A percentile compares a stretch with the other conserved stretches of the same genome.
Conservation (phyloP, 1,284 basidiomycete genomes). For the Testicularia cyperi region DNA sequence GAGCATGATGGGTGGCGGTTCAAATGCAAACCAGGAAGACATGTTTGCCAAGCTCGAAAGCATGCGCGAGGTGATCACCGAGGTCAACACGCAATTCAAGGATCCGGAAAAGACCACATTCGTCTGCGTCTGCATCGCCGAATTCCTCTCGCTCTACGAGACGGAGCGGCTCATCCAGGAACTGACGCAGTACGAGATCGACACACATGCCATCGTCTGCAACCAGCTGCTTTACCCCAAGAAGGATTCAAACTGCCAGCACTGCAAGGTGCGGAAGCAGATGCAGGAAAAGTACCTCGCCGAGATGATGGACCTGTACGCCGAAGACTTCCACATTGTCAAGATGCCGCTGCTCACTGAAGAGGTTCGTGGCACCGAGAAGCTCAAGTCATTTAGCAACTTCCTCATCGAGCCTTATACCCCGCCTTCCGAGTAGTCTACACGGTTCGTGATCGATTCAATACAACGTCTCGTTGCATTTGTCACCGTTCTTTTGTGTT, state of each 20-base stretch:
- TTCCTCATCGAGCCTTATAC: conserved; percentile 50
- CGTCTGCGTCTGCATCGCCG: conserved; percentile 96
- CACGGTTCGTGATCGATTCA: no score
- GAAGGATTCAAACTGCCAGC: conserved; percentile 86
- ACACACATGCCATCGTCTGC: conserved; percentile 97
- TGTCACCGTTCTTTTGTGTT: no score
- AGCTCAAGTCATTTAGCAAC: conserved; percentile 69
- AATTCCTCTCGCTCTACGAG: conserved; percentile 96
- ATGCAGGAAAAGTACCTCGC: conserved; percentile 76
- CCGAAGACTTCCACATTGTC: conserved; percentile 57
- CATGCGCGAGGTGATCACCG: conserved; percentile 95
- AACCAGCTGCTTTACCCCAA: conserved; percentile 96
- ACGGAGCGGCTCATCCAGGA: conserved; percentile 97
- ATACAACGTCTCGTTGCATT: no score
- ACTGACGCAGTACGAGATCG: conserved; percentile 91
- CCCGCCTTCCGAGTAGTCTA: conserved; percentile 30
- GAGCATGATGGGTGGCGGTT: conserved; percentile 82
- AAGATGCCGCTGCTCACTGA: conserved; percentile 90
- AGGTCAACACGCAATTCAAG: conserved; percentile 99
- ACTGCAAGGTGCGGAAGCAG: conserved; percentile 87
- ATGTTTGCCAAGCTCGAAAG: conserved; percentile 98
- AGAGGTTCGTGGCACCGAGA: conserved; percentile 91
- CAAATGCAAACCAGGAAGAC: conserved; percentile 67
- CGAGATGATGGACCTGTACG: conserved; percentile 59
- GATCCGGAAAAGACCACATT: conserved; percentile 96